These are phyloP conservation scores for Ogataea pilisensis DNA, from an alignment of 805 yeast genomes.

Conservation along the genomic window DNA sequence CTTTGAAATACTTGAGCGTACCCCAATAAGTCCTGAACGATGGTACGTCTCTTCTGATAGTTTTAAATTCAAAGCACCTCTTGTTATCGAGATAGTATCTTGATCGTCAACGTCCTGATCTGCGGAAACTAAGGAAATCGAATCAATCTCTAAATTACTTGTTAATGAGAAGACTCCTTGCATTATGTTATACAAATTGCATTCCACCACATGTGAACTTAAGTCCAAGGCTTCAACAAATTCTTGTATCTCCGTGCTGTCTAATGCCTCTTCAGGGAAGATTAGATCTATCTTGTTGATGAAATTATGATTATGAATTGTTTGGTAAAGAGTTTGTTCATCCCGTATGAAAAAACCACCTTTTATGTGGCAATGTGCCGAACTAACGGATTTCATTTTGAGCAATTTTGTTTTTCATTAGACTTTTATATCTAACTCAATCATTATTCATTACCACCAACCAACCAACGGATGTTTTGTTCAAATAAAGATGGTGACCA, in stretches of 20 bases:
- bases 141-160: not conserved
- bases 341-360: conserved; percentile 5
- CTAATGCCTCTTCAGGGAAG: conserved; percentile 6
- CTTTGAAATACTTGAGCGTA: conserved; percentile 20
- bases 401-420: no score
- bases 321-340: not conserved
- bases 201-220: conserved; percentile 3
- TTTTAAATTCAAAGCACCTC: conserved; percentile 27
- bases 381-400: not conserved
- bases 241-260: not conserved
- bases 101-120: conserved; percentile 27
- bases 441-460: not conserved
- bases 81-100: conserved; percentile 27
- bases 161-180: conserved; percentile 2
- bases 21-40: conserved; percentile 32
- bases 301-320: conserved; percentile 25
- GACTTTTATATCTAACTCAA: no score
- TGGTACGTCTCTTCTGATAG: conserved; percentile 29
- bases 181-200: conserved; percentile 9
- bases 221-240: not conserved
- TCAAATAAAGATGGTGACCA: no score
- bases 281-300: conserved; percentile 23
- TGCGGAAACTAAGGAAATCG: conserved; percentile 13
- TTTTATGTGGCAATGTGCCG: conserved; percentile 20
- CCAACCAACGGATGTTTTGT: no score